phyloP scores from a whole-genome alignment of 331 rosid species.

The Saraca asoca region DNA sequence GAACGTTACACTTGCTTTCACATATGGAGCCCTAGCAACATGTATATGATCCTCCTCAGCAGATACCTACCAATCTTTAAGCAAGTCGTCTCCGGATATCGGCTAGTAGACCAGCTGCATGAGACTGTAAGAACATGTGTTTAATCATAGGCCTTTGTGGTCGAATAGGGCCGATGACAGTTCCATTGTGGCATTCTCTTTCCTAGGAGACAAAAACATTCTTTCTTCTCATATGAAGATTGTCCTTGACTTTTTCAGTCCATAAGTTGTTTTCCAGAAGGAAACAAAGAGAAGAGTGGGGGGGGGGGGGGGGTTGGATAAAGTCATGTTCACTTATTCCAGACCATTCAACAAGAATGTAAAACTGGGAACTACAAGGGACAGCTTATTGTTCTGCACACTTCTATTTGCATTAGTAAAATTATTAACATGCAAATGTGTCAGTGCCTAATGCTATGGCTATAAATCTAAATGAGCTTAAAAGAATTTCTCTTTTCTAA shows the following conservation, averaged over 20 bases:
- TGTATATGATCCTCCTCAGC: background rate
- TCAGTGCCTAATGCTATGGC: background rate
- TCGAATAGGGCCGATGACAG: background rate
- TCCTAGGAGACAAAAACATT: background rate
- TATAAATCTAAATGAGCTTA: background rate
- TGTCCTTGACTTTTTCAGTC: background rate
- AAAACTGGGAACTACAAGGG: background rate
- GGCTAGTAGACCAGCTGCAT: no score
- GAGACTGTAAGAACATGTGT: background rate
- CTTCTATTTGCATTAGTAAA: conserved; percentile 6
- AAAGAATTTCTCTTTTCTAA: background rate
- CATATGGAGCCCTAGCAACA: no score
- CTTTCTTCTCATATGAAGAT: background rate
- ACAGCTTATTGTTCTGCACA: conserved; percentile 5
- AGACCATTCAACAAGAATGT: background rate
- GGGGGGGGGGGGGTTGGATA: no score
- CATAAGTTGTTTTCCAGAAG: no score
- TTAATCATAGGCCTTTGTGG: background rate
- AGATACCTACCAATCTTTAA: background rate
- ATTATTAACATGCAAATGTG: background rate
- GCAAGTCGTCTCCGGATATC: background rate
- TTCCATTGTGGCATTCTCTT: background rate
- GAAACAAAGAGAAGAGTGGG: background rate
- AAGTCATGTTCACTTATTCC: conserved; percentile 4
- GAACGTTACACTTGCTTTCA: no score